Evolutionary conservation across 208 protist genomes (phyloP).

Genomic region (Leishmania major): DNA sequence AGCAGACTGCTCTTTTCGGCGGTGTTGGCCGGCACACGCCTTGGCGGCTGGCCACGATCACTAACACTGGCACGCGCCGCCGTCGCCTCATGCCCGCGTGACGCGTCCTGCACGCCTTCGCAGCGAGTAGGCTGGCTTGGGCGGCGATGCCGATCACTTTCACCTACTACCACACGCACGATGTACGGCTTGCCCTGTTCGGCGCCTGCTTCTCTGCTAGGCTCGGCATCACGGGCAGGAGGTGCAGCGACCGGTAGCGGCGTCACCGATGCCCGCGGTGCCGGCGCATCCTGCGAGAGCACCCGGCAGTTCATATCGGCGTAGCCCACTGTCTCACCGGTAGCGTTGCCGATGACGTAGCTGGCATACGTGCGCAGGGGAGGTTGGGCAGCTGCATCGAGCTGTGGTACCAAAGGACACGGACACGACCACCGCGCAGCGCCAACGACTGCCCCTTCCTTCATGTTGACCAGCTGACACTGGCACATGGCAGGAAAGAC

Average conservation of each 20-base stretch:
- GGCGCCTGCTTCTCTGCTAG: neutral
- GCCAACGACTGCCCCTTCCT: neutral
- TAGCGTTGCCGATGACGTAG: conserved; percentile 49
- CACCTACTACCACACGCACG: conserved; percentile 79
- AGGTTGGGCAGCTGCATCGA: neutral
- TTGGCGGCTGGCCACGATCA: neutral
- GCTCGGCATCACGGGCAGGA: neutral
- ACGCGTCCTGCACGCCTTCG: neutral
- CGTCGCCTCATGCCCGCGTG: neutral
- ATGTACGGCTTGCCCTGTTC: conserved; percentile 75
- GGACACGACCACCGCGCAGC: conserved; percentile 18
- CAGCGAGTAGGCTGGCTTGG: neutral
- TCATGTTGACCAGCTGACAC: conserved; percentile 35
- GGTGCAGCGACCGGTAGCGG: conserved; percentile 3
- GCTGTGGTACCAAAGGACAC: conserved; percentile 7
- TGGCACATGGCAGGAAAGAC: conserved; percentile 63
- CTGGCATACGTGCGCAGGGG: conserved; percentile 36
- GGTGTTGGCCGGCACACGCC: conserved; percentile 15
- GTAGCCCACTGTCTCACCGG: conserved; percentile 63
- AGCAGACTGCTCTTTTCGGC: conserved; percentile 58
- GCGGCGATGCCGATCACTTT: conserved; percentile 22
- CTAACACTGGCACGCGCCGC: neutral
- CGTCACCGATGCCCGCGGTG: neutral
- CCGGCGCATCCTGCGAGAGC: conserved; percentile 12
- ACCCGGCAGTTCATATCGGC: conserved; percentile 84